A percentile compares a stretch with the other conserved stretches of the same genome.
Evolutionary conservation across 2,329 filamentous ascomycete genomes (phyloP).

Genomic region (Fusarium solani-melongenae): DNA sequence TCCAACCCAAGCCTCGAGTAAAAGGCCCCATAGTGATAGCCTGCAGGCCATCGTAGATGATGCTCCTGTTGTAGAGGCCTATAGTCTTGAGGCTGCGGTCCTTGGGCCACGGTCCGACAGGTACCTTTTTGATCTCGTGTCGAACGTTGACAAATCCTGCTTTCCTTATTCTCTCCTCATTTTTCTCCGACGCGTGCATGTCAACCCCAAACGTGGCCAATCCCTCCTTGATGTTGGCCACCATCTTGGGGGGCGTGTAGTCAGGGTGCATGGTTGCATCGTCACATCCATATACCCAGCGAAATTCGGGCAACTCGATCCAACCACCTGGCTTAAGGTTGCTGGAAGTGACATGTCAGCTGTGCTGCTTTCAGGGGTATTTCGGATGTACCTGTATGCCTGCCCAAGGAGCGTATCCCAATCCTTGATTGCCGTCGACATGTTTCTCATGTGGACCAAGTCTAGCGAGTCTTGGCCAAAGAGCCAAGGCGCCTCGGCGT

Average conservation of each 20-base stretch:
- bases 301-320: conserved; percentile 55
- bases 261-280: conserved; percentile 42
- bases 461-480: conserved; percentile 38
- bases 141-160: conserved; percentile 56
- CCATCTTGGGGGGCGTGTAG: conserved; percentile 44
- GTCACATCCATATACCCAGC: conserved; percentile 43
- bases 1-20: conserved; percentile 49
- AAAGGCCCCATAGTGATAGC: conserved; percentile 49
- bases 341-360: conserved; percentile 8
- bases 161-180: conserved; percentile 40
- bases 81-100: conserved; percentile 58
- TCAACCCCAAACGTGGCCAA: conserved; percentile 46
- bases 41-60: conserved; percentile 47
- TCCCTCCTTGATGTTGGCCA: conserved; percentile 43
- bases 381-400: conserved; percentile 30
- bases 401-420: conserved; percentile 35
- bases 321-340: conserved; percentile 57
- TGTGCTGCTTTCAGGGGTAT: not conserved
- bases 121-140: conserved; percentile 55
- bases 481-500: conserved; percentile 48
- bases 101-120: conserved; percentile 60
- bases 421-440: conserved; percentile 50
- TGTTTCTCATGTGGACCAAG: conserved; percentile 46
- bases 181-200: conserved; percentile 45
- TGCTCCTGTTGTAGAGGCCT: conserved; percentile 48